These are phyloP conservation scores for Heterobasidion irregulare DNA, from an alignment of 1,284 basidiomycete genomes.

Conservation along the genomic window DNA sequence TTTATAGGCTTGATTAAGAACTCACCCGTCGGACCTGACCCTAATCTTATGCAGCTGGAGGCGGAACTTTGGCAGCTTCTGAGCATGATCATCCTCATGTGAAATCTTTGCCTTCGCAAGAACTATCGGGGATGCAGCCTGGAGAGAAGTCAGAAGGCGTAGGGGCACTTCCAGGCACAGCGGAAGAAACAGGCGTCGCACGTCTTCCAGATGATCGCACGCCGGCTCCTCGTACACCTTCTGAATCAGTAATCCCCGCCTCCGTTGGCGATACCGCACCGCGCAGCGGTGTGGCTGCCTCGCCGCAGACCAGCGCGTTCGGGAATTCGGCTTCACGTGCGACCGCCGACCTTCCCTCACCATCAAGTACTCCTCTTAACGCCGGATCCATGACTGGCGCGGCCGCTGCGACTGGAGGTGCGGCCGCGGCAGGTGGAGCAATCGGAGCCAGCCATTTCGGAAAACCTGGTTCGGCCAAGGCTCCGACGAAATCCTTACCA, in stretches of 20 bases:
- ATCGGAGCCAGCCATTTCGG: too few species aligned
- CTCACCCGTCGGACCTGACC: background rate
- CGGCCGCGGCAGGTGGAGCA: too few species aligned
- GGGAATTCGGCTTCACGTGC: too few species aligned
- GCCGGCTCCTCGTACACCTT: background rate
- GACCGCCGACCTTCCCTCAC: too few species aligned
- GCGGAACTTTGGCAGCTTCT: background rate
- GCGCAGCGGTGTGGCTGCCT: too few species aligned
- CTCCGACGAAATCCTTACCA: too few species aligned
- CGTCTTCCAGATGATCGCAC: slow-evolving; percentile 29
- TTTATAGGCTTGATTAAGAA: background rate
- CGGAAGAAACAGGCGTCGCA: slow-evolving; percentile 28
- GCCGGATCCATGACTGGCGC: too few species aligned
- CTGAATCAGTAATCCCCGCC: background rate
- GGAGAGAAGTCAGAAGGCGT: slow-evolving; percentile 25
- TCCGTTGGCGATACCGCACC: too few species aligned
- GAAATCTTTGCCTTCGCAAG: slow-evolving; percentile 17
- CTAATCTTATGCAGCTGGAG: background rate
- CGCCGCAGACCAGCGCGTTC: too few species aligned
- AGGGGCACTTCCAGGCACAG: slow-evolving; percentile 28
- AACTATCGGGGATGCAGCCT: slow-evolving; percentile 17
- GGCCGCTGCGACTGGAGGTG: too few species aligned
- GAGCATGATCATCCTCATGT: slow-evolving; percentile 1
- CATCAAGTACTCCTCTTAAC: too few species aligned
- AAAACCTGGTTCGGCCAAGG: too few species aligned